These are phyloP conservation scores for Eucommia ulmoides DNA, from an alignment of 257 asterid species.

Conservation along the genomic window DNA sequence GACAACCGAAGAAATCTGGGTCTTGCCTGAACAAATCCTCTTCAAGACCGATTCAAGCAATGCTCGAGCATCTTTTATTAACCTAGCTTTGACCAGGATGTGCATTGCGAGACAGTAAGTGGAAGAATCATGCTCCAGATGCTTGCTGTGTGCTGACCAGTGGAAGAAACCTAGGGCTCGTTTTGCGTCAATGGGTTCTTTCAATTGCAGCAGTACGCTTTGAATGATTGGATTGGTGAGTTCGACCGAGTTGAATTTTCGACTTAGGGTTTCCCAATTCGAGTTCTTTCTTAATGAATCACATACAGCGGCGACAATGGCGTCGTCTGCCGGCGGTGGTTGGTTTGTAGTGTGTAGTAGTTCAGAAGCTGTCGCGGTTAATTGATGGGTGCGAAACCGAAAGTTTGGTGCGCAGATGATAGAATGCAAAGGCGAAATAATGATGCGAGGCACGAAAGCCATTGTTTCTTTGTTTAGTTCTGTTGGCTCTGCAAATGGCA, in stretches of 20 bases:
- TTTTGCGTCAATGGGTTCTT: constrained; percentile 47
- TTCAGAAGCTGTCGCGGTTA: too few relatives aligned
- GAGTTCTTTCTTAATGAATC: constrained; percentile 32
- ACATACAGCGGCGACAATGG: constrained; percentile 22
- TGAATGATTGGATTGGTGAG: constrained; percentile 26
- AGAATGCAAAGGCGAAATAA: too few relatives aligned
- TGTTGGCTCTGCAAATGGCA: too few relatives aligned
- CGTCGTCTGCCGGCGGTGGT: constrained; percentile 6
- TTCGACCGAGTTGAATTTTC: constrained; percentile 27
- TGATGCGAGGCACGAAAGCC: too few relatives aligned
- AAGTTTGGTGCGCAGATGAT: too few relatives aligned
- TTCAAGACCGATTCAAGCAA: constrained; percentile 45
- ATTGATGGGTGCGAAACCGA: too few relatives aligned
- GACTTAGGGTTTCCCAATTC: constrained; percentile 43
- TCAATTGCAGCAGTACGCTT: constrained; percentile 42
- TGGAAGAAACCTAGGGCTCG: constrained; percentile 71
- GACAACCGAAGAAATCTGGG: constrained; percentile 26
- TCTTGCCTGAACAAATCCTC: constrained; percentile 7
- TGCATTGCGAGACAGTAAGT: constrained; percentile 50
- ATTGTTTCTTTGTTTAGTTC: too few relatives aligned
- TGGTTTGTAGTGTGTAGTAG: too few relatives aligned
- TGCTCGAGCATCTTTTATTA: constrained; percentile 55
- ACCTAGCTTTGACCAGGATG: constrained; percentile 62
- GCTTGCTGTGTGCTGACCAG: constrained; percentile 42
- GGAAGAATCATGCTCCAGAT: constrained; percentile 33